Evolutionary conservation across 2,329 filamentous ascomycete genomes (phyloP).

Genomic region (Ophiostoma tasmaniense): DNA sequence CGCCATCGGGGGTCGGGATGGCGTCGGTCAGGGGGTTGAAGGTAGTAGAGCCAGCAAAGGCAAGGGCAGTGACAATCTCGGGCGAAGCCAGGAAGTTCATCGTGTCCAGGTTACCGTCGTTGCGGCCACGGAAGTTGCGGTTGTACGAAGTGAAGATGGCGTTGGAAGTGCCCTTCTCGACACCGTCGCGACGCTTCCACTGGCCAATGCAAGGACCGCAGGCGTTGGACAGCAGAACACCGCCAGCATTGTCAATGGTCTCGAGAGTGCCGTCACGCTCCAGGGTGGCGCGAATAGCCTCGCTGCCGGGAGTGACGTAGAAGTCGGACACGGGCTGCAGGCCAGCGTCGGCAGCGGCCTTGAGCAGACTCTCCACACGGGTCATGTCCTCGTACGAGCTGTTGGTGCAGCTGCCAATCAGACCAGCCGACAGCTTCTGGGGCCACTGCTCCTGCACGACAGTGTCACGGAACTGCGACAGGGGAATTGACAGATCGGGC

Average conservation of each 20-base stretch:
- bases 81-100: conserved; percentile 99
- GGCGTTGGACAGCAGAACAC: conserved; percentile 85
- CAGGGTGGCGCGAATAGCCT: conserved; percentile 91
- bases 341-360: conserved; percentile 82
- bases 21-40: conserved; percentile 94
- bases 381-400: conserved; percentile 99
- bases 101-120: conserved; percentile 90
- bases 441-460: conserved; percentile 86
- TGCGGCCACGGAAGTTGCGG: conserved; percentile 93
- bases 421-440: conserved; percentile 76
- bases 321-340: conserved; percentile 84
- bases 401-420: conserved; percentile 98
- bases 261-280: conserved; percentile 79
- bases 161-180: conserved; percentile 77
- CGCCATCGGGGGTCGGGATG: conserved; percentile 69
- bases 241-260: conserved; percentile 79
- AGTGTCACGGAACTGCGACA: conserved; percentile 80
- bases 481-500: conserved; percentile 84
- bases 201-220: conserved; percentile 92
- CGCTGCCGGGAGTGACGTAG: conserved; percentile 92
- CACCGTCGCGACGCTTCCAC: conserved; percentile 85
- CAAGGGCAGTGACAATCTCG: conserved; percentile 93
- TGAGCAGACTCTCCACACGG: conserved; percentile 82
- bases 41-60: conserved; percentile 82
- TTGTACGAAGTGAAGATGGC: conserved; percentile 97